phyloP scores from a whole-genome alignment of 371 early-diverging fungal genomes.

The Mucor piriformis region DNA sequence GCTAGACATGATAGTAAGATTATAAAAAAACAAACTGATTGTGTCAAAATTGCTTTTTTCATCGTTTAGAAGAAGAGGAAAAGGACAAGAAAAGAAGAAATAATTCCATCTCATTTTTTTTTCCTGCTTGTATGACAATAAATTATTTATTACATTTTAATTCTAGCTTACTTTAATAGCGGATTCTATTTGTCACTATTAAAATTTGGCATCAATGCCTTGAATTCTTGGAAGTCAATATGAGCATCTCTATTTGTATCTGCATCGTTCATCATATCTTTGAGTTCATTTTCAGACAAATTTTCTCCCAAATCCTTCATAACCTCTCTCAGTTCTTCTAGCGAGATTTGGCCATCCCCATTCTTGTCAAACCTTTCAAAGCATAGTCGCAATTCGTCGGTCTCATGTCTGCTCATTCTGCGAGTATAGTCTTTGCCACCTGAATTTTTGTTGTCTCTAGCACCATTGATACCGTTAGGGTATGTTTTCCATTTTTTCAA shows the following conservation, averaged over 20 bases:
- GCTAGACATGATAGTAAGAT: constrained; percentile 8
- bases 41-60: background rate
- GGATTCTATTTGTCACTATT: constrained; percentile 2
- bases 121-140: background rate
- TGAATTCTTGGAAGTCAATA: constrained; percentile 62
- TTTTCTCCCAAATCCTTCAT: constrained; percentile 72
- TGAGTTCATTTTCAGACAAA: constrained; percentile 72
- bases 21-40: background rate
- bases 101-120: background rate
- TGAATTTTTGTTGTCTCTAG: background rate
- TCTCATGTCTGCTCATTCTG: constrained; percentile 45
- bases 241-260: constrained; percentile 76
- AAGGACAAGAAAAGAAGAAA: background rate
- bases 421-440: constrained; percentile 5
- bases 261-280: constrained; percentile 84
- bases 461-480: background rate
- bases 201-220: constrained; percentile 54
- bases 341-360: constrained; percentile 69
- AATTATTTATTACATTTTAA: background rate
- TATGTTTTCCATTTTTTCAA: constrained; percentile 11
- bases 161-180: background rate
- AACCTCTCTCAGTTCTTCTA: constrained; percentile 71
- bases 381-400: constrained; percentile 63
- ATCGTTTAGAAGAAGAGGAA: background rate
- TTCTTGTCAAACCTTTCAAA: constrained; percentile 80